Percentiles rank a stretch among this genome's conserved stretches.
These are phyloP conservation scores for Polymyxa betae DNA, from an alignment of 208 protist species.

Conservation along the genomic window DNA sequence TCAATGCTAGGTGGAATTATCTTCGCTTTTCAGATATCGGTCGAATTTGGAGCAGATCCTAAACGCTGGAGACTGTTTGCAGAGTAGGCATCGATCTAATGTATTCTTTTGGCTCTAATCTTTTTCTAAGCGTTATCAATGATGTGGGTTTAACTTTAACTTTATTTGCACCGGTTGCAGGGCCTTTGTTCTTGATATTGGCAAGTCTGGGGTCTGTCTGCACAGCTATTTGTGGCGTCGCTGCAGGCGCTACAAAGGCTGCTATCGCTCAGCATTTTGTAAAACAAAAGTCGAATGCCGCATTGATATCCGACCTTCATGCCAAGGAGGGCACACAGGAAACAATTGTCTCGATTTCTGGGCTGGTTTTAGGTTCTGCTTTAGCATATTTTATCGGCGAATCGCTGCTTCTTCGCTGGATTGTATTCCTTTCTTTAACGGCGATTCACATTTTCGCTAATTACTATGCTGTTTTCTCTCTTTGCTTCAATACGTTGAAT, in stretches of 20 bases:
- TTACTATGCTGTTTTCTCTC: background rate
- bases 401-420: background rate
- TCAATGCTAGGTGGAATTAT: constrained; percentile 34
- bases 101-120: background rate
- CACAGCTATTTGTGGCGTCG: constrained; percentile 13
- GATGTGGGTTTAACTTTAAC: constrained; percentile 41
- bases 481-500: constrained; percentile 2
- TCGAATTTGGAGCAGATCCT: constrained; percentile 12
- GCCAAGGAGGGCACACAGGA: constrained; percentile 37
- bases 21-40: constrained; percentile 18
- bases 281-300: background rate
- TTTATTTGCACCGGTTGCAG: background rate
- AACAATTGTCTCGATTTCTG: constrained; percentile 5
- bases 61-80: constrained; percentile 26
- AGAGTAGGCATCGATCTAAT: background rate
- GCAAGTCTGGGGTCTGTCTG: background rate
- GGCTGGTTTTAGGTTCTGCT: background rate
- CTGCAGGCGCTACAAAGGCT: constrained; percentile 15
- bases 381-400: background rate
- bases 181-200: background rate
- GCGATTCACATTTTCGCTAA: constrained; percentile 15
- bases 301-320: constrained; percentile 23
- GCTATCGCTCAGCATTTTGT: constrained; percentile 20
- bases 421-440: background rate
- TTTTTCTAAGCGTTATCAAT: background rate